A percentile compares a stretch with the other conserved stretches of the same genome.
These are phyloP conservation scores for Cladophialophora immunda DNA, from an alignment of 2,329 filamentous ascomycete species.

Conservation along the genomic window DNA sequence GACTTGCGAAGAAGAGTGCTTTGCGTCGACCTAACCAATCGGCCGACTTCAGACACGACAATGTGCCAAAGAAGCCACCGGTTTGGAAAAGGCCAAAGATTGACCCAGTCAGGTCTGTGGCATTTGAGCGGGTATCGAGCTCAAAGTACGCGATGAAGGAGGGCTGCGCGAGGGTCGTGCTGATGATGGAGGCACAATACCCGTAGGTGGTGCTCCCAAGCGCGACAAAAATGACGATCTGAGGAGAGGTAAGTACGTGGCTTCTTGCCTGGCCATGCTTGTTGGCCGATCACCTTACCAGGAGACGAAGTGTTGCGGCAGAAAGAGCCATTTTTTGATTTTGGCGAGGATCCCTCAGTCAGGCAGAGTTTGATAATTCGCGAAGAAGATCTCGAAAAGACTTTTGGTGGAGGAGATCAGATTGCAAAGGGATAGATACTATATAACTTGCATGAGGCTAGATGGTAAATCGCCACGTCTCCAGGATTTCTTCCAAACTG, in stretches of 20 bases:
- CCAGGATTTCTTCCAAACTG: not conserved
- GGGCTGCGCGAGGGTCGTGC: conserved; percentile 49
- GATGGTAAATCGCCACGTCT: not conserved
- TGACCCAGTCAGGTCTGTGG: conserved; percentile 49
- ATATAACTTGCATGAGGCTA: conserved; percentile 9
- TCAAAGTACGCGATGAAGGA: conserved; percentile 55
- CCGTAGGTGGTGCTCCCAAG: conserved; percentile 20
- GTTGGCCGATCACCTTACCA: not conserved
- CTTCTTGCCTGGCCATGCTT: too few species aligned
- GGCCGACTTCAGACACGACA: conserved; percentile 38
- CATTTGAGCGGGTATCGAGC: conserved; percentile 49
- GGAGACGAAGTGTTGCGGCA: conserved; percentile 9
- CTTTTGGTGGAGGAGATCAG: not conserved
- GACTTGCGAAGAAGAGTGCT: conserved; percentile 46
- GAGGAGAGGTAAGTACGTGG: not conserved
- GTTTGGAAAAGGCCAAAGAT: conserved; percentile 28
- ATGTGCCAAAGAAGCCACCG: conserved; percentile 34
- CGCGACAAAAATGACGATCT: conserved; percentile 23
- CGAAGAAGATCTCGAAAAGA: not conserved
- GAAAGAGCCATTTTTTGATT: conserved; percentile 13
- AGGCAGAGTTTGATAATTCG: not conserved
- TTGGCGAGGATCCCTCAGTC: not conserved
- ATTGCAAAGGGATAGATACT: not conserved
- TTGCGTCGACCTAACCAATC: conserved; percentile 21
- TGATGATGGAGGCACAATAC: conserved; percentile 26